Base-by-base conservation (phyloP, 2,329 filamentous ascomycete species). In the Cadophora sp. region DNA sequence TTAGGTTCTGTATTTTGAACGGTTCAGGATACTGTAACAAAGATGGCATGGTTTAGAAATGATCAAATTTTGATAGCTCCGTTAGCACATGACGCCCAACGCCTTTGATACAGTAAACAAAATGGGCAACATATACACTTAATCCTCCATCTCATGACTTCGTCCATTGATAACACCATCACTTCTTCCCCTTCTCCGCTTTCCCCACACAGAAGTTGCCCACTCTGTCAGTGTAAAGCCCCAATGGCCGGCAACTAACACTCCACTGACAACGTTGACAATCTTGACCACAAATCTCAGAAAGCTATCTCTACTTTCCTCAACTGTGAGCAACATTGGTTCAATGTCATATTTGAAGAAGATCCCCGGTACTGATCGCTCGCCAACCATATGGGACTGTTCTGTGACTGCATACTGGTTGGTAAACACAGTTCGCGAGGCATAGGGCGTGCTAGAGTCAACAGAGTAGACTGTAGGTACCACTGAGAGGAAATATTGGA, bases 301-400 rank as follows among this genome's bases (percentile, higher is more conserved):
- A 68, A 97, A 83, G 53, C 92, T 86, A 67, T 91, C 90, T 77
- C 94, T 89, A 76, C 89, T 89, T 82, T 98, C 95, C 70, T 91
- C 91, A 51, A 99, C 91, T 31, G 91, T 90, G 64, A 99, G 84
- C 79, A 96, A 83, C 75, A 99, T 94, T 1, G 96, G 96, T 84
- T 99, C 96, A 75, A 99, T 97, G 79, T 98, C 95, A 82, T 97
- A 99, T 83, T 98, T 99, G 86, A 99, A 92, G 79, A 98, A 99
- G 70, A 99, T 89, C 37, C 96, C 96, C 0, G 96, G 96, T 0
- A 97, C 87, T 68, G 83, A 82, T 74, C 84, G 89, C 76, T 97
- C 91, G 65, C 85, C 83, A 51, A 97, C 86, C 43, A 84, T 82
- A 75, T 90, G 88, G 74, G 87, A 91, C 83, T 98, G 94, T 77